phyloP scores from a whole-genome alignment of 768 basidiomycete genomes.

The Tephrocybe sp. region DNA sequence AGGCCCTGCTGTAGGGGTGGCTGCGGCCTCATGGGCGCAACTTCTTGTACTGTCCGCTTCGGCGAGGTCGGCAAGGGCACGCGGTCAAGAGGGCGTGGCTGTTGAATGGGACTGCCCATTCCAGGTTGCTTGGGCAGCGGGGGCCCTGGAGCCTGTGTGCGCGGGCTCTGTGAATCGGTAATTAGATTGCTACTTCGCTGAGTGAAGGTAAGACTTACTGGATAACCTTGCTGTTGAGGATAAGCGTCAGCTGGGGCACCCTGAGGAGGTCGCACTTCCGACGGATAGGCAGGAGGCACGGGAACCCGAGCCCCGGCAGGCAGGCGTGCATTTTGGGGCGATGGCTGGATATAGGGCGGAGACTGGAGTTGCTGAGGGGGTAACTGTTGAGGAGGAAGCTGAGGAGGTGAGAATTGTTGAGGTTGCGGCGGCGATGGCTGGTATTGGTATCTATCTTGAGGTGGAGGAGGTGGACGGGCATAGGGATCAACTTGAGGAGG shows the following conservation, averaged over 20 bases:
- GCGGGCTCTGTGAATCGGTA: conserved; percentile 11
- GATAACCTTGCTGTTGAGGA: conserved; percentile 34
- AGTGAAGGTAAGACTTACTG: conserved; percentile 20
- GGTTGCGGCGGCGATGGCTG: conserved; percentile 26
- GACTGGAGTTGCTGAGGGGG: conserved; percentile 24
- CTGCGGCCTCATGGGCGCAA: conserved; percentile 36
- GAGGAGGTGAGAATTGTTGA: conserved; percentile 26
- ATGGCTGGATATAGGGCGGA: conserved; percentile 28
- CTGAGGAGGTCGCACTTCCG: conserved; percentile 33
- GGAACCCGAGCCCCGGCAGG: conserved; percentile 45
- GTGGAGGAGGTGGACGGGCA: conserved; percentile 35
- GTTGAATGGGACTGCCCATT: conserved; percentile 29
- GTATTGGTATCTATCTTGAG: conserved; percentile 39
- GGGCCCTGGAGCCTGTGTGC: conserved; percentile 22
- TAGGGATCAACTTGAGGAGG: conserved; percentile 32
- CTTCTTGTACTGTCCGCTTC: conserved; percentile 30
- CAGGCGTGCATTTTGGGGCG: conserved; percentile 33
- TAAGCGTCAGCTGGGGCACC: conserved; percentile 24
- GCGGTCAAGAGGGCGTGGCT: conserved; percentile 30
- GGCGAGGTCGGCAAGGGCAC: conserved; percentile 25
- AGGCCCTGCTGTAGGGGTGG: conserved; percentile 19
- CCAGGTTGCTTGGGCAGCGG: conserved; percentile 35
- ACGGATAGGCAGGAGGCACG: conserved; percentile 45
- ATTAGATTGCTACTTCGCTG: not conserved
- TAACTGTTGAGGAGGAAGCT: conserved; percentile 26